phyloP scores from a whole-genome alignment of 371 early-diverging fungal species.

The Mucor racemosus region DNA sequence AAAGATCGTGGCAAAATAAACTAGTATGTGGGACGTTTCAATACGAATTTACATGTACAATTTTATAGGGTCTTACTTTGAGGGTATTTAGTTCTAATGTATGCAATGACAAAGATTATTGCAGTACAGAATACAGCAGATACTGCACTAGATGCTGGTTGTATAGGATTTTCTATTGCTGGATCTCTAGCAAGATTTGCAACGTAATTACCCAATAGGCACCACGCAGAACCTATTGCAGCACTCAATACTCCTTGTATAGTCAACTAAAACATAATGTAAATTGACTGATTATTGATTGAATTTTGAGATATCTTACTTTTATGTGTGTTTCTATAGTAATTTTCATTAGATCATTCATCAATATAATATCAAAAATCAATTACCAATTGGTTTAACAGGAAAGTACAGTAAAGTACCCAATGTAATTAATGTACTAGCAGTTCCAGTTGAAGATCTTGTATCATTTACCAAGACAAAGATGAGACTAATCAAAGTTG shows the following conservation, averaged over 20 bases:
- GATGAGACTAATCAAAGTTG: conserved; percentile 10
- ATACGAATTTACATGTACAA: too few relatives aligned
- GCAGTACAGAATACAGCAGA: conserved; percentile 36
- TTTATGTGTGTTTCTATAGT: conserved; percentile 17
- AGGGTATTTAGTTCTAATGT: conserved; percentile 33
- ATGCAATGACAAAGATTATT: conserved; percentile 34
- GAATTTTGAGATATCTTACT: not conserved
- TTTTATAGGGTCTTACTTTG: conserved; percentile 26
- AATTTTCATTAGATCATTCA: not conserved
- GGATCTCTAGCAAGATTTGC: conserved; percentile 42
- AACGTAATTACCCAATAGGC: conserved; percentile 29
- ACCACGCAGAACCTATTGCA: conserved; percentile 21
- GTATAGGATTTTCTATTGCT: conserved; percentile 27
- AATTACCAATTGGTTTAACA: conserved; percentile 24
- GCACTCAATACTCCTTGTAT: conserved; percentile 16
- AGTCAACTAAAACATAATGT: not conserved
- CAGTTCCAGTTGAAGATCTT: conserved; percentile 17
- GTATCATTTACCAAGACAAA: conserved; percentile 16
- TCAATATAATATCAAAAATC: not conserved
- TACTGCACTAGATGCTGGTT: conserved; percentile 37
- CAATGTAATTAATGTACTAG: conserved; percentile 15
- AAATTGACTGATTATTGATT: not conserved
- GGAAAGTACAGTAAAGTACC: conserved; percentile 23
- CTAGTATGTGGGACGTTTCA: conserved; percentile 4
- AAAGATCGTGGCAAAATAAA: conserved; percentile 39